These are phyloP conservation scores for Ploettnerulaceae sp. DNA, from an alignment of 2,329 filamentous ascomycete genomes.

Conservation along the genomic window DNA sequence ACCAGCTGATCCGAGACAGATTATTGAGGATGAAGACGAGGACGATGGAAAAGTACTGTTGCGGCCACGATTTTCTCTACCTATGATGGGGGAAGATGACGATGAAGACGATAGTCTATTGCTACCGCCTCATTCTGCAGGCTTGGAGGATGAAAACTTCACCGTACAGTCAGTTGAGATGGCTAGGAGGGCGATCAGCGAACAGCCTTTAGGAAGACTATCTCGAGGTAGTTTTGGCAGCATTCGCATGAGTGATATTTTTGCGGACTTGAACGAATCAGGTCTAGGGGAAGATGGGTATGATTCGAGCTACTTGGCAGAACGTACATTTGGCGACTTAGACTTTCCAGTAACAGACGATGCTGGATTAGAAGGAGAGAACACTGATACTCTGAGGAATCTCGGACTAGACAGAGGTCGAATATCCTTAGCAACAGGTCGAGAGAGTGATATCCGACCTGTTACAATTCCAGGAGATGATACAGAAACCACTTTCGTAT, in stretches of 20 bases:
- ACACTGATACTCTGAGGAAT: slow-evolving; percentile 23
- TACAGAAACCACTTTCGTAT: slow-evolving; percentile 32
- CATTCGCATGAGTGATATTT: slow-evolving; percentile 50
- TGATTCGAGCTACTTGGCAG: slow-evolving; percentile 30
- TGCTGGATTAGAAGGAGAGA: slow-evolving; percentile 15
- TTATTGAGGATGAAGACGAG: slow-evolving; percentile 33
- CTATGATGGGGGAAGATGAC: slow-evolving; percentile 48
- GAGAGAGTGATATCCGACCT: slow-evolving; percentile 31
- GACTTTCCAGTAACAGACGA: slow-evolving; percentile 13
- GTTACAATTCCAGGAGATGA: slow-evolving; percentile 28
- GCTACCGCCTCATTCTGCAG: slow-evolving; percentile 48
- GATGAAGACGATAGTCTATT: slow-evolving; percentile 44
- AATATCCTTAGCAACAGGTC: slow-evolving; percentile 21
- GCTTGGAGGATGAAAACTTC: slow-evolving; percentile 53
- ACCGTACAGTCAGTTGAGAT: slow-evolving; percentile 57
- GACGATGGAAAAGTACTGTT: slow-evolving; percentile 42
- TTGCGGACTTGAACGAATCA: slow-evolving; percentile 32
- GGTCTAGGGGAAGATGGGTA: slow-evolving; percentile 20
- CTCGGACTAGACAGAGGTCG: slow-evolving; percentile 16
- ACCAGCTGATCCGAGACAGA: slow-evolving; percentile 10
- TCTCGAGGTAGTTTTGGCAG: slow-evolving; percentile 47
- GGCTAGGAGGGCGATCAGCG: slow-evolving; percentile 47
- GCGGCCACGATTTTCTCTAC: slow-evolving; percentile 51
- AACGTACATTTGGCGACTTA: slow-evolving; percentile 22
- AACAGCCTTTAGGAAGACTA: slow-evolving; percentile 42